Conservation (phyloP, 2,329 filamentous ascomycete species). For the Sporothrix luriei region DNA sequence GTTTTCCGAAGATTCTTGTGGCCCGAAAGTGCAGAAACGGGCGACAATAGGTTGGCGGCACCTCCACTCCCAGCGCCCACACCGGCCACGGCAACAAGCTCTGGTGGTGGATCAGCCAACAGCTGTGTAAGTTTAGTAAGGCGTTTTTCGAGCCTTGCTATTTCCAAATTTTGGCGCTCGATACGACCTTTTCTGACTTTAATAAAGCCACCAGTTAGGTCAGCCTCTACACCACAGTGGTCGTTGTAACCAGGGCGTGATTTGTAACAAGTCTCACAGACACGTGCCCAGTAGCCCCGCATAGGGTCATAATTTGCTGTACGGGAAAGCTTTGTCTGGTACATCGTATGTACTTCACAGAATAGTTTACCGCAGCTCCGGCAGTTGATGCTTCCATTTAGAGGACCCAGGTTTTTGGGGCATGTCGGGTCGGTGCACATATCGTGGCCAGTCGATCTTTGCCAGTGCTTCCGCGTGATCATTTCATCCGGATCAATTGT, state of each 20-base stretch:
- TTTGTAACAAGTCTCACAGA: slow-evolving; percentile 99
- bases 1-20: slow-evolving; percentile 76
- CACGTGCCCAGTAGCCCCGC: slow-evolving; percentile 86
- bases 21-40: slow-evolving; percentile 63
- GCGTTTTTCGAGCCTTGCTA: slow-evolving; percentile 86
- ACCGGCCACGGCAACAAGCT: slow-evolving; percentile 38
- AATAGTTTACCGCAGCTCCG: slow-evolving; percentile 90
- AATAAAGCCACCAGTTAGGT: slow-evolving; percentile 73
- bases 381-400: slow-evolving; percentile 88
- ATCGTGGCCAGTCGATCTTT: slow-evolving; percentile 72
- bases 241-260: slow-evolving; percentile 95
- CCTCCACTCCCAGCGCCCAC: slow-evolving; percentile 20
- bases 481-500: slow-evolving; percentile 80
- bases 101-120: slow-evolving; percentile 65
- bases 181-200: slow-evolving; percentile 73
- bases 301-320: slow-evolving; percentile 88
- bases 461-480: slow-evolving; percentile 88
- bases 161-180: slow-evolving; percentile 83
- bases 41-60: slow-evolving; percentile 57
- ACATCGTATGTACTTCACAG: slow-evolving; percentile 98
- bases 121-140: slow-evolving; percentile 87
- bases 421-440: slow-evolving; percentile 85
- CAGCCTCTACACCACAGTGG: slow-evolving; percentile 69
- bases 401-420: slow-evolving; percentile 73
- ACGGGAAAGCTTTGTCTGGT: slow-evolving; percentile 95